These are phyloP conservation scores for Gracilaria caudata DNA, from an alignment of 23 red algal genomes.

Conservation along the genomic window DNA sequence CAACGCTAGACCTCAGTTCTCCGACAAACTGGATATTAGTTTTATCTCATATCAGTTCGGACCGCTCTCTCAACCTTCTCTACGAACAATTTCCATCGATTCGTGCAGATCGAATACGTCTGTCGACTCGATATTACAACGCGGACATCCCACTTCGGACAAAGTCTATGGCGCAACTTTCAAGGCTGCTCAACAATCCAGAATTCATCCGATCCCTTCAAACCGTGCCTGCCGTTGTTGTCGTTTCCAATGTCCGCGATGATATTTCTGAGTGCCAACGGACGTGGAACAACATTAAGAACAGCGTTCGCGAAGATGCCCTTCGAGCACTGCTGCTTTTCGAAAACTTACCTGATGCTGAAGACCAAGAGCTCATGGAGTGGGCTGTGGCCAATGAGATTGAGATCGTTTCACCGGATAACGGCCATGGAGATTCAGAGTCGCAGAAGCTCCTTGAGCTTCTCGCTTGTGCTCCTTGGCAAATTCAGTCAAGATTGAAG, in stretches of 20 bases:
- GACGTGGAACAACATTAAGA: not conserved
- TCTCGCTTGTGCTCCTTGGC: constrained; percentile 1
- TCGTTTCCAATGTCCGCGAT: not conserved
- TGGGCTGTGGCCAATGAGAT: not conserved
- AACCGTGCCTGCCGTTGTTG: not conserved
- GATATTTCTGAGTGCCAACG: not conserved
- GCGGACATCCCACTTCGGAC: not conserved
- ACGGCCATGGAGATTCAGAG: not conserved
- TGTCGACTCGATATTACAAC: not conserved
- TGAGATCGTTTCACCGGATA: constrained; percentile 7
- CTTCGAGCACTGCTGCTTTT: not conserved
- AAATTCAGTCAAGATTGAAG: not conserved
- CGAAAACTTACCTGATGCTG: not conserved
- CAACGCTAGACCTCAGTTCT: not conserved
- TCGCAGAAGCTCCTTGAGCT: not conserved
- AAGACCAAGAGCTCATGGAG: constrained; percentile 1
- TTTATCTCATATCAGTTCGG: not conserved
- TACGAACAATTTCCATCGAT: not conserved
- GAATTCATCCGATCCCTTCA: not conserved
- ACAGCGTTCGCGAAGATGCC: not conserved
- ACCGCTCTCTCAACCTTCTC: not conserved
- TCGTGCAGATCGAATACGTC: not conserved
- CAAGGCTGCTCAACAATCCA: not conserved
- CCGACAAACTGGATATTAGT: constrained; percentile 11
- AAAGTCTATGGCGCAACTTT: not conserved